Percentiles rank a stretch among this genome's conserved stretches.
These are phyloP conservation scores for Laetiporus sulphureus DNA, from an alignment of 1,284 basidiomycete species.

Conservation along the genomic window DNA sequence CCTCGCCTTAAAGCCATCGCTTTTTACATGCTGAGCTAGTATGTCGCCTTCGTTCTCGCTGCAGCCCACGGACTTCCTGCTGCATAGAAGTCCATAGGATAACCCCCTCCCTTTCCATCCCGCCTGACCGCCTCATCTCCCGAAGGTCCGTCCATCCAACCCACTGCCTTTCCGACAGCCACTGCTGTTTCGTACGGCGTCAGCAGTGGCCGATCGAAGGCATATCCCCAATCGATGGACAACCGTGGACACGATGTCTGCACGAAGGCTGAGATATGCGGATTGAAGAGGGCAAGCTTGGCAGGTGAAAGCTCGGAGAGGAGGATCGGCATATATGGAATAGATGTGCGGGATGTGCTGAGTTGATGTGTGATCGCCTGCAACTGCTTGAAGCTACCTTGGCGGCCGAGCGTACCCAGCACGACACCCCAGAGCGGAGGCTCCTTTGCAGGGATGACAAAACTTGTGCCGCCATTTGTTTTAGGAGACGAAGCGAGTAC, in stretches of 20 bases:
- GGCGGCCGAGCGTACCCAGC: slow-evolving; percentile 91
- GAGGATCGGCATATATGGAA: slow-evolving; percentile 84
- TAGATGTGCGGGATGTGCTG: slow-evolving; percentile 39
- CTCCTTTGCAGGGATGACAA: slow-evolving; percentile 10
- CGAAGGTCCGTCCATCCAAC: slow-evolving; percentile 52
- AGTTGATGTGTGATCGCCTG: slow-evolving; percentile 76
- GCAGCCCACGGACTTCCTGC: slow-evolving; percentile 71
- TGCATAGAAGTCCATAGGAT: slow-evolving; percentile 97
- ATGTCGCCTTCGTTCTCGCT: slow-evolving; percentile 41
- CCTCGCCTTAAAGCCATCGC: no score
- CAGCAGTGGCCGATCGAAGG: slow-evolving; percentile 84
- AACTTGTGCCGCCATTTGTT: not conserved
- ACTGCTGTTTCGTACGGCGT: slow-evolving; percentile 95
- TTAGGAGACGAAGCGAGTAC: slow-evolving; percentile 18
- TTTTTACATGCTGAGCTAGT: no score
- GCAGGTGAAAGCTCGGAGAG: slow-evolving; percentile 95
- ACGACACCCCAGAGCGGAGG: slow-evolving; percentile 82
- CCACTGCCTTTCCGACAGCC: slow-evolving; percentile 65
- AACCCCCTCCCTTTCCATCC: slow-evolving; percentile 38
- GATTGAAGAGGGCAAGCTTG: slow-evolving; percentile 82
- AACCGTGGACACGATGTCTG: slow-evolving; percentile 95
- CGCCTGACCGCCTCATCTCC: slow-evolving; percentile 19
- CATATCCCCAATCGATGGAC: slow-evolving; percentile 98
- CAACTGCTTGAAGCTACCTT: slow-evolving; percentile 89
- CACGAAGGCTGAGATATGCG: slow-evolving; percentile 81